Conservation (phyloP, 148 eudicot species). For the Vaccinium corymbosum region DNA sequence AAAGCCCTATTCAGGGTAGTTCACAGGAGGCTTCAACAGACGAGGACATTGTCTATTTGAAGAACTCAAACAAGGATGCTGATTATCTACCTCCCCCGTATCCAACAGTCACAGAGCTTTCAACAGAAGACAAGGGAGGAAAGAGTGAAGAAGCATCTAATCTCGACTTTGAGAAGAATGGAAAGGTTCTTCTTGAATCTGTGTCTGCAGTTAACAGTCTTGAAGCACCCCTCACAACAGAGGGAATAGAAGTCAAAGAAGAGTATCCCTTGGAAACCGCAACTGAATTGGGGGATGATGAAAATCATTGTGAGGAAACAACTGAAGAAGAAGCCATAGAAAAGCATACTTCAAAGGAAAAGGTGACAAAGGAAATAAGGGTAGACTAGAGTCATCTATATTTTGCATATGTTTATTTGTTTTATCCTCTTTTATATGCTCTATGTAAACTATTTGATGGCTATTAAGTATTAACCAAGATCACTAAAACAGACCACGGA, state of each 20-base stretch:
- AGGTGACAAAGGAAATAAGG: slow-evolving; percentile 20
- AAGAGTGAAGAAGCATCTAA: background rate
- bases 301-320: slow-evolving; percentile 8
- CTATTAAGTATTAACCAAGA: background rate
- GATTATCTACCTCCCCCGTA: background rate
- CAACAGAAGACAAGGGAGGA: slow-evolving; percentile 1
- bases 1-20: background rate
- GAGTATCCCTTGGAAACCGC: slow-evolving; percentile 14
- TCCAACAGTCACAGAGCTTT: slow-evolving; percentile 5
- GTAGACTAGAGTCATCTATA: background rate
- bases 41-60: background rate
- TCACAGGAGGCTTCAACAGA: slow-evolving; percentile 14
- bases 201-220: slow-evolving; percentile 6
- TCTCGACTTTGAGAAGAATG: background rate
- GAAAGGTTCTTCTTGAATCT: slow-evolving; percentile 14
- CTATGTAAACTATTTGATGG: background rate
- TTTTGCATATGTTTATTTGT: background rate
- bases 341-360: slow-evolving; percentile 13
- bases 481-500: slow-evolving; percentile 15
- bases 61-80: slow-evolving; percentile 12
- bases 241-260: slow-evolving; percentile 19
- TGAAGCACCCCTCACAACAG: slow-evolving; percentile 17
- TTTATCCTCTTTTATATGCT: background rate
- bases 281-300: slow-evolving; percentile 13
- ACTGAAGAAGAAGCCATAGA: slow-evolving; percentile 19